Conservation (phyloP, 164 flowering plant genomes). For the Berberis thunbergii region DNA sequence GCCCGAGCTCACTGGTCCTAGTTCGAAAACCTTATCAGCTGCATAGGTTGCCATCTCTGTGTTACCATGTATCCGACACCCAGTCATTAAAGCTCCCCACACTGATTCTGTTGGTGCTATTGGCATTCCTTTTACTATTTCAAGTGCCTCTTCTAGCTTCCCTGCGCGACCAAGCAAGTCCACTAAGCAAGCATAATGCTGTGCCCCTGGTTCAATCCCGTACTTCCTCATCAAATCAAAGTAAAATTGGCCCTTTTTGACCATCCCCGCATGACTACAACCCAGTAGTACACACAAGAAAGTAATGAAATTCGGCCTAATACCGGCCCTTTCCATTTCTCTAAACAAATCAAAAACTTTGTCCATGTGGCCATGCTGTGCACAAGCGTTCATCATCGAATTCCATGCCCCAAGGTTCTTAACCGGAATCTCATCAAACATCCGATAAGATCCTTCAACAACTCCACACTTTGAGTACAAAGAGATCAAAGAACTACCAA, state of each 20-base stretch:
- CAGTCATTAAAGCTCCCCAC: constrained; percentile 89
- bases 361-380: constrained; percentile 68
- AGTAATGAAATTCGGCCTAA: constrained; percentile 77
- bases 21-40: constrained; percentile 65
- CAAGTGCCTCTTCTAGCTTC: constrained; percentile 54
- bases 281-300: constrained; percentile 71
- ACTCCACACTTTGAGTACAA: constrained; percentile 78
- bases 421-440: constrained; percentile 42
- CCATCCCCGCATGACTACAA: constrained; percentile 86
- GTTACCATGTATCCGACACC: constrained; percentile 64
- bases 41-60: constrained; percentile 75
- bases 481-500: constrained; percentile 71
- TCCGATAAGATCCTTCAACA: constrained; percentile 45
- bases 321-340: constrained; percentile 40
- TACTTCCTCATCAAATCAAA: constrained; percentile 53
- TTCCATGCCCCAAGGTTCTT: constrained; percentile 90
- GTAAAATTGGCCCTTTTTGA: constrained; percentile 54
- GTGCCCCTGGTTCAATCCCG: constrained; percentile 67
- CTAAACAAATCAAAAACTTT: constrained; percentile 43
- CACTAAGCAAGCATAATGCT: constrained; percentile 76
- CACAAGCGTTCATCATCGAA: constrained; percentile 72
- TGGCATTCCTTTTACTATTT: constrained; percentile 59
- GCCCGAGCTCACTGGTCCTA: constrained; percentile 62
- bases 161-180: constrained; percentile 87
- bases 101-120: constrained; percentile 69